Conservation (phyloP, 805 yeast species). For the Saturnispora halmiae region DNA sequence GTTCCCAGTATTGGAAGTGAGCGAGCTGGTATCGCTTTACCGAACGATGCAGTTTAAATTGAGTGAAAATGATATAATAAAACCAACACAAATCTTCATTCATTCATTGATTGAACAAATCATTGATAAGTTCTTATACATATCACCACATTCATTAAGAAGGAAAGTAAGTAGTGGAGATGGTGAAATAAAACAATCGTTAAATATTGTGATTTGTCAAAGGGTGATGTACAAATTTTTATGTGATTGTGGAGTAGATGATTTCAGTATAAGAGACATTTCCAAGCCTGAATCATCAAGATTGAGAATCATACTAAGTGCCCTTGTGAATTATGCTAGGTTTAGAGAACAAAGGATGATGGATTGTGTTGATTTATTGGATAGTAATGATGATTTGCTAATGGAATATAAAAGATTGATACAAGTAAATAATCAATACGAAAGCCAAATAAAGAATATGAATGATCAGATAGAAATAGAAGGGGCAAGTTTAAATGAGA, state of each 20-base stretch:
- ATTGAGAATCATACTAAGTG: conserved; percentile 60
- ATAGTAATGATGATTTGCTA: conserved; percentile 42
- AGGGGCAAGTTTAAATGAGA: conserved; percentile 32
- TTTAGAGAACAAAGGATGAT: conserved; percentile 69
- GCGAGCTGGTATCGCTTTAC: conserved; percentile 23
- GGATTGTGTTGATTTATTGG: conserved; percentile 57
- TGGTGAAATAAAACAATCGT: conserved; percentile 27
- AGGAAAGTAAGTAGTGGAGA: conserved; percentile 21
- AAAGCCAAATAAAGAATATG: conserved; percentile 20
- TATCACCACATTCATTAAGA: conserved; percentile 25
- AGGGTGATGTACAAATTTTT: conserved; percentile 54
- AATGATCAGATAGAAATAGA: conserved; percentile 16
- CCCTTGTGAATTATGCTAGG: conserved; percentile 76
- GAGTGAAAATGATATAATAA: conserved; percentile 23
- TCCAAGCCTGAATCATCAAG: conserved; percentile 68
- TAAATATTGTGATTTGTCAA: conserved; percentile 48
- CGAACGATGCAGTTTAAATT: conserved; percentile 25
- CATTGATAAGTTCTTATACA: conserved; percentile 27
- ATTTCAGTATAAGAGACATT: conserved; percentile 66
- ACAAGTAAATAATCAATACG: conserved; percentile 33
- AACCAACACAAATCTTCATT: conserved; percentile 28
- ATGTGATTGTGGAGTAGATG: conserved; percentile 65
- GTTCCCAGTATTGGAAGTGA: conserved; percentile 27
- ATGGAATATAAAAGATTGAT: conserved; percentile 37
- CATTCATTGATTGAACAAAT: conserved; percentile 28